Conservation (phyloP, 2,329 filamentous ascomycete species). For the Monilinia polystroma region DNA sequence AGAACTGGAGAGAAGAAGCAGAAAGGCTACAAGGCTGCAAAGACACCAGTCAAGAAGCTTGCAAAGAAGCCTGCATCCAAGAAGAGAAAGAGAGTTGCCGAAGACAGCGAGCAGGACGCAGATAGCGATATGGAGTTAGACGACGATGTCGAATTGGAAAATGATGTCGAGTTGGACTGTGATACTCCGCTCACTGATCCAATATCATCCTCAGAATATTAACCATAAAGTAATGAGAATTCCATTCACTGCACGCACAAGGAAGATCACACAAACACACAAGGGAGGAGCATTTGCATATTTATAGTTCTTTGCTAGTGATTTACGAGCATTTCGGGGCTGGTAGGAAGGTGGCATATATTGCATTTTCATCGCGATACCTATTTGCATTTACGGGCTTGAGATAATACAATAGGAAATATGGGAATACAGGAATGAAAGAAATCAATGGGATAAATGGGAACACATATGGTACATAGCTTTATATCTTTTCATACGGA, state of each 20-base stretch:
- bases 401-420: not conserved
- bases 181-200: not conserved
- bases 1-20: slow-evolving; percentile 54
- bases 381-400: slow-evolving; percentile 7
- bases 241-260: not conserved
- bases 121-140: slow-evolving; percentile 20
- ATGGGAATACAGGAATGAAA: not conserved
- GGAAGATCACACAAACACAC: not conserved
- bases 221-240: too few species aligned
- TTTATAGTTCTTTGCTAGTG: not conserved
- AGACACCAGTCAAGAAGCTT: slow-evolving; percentile 12
- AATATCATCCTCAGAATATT: not conserved
- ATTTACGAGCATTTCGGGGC: not conserved
- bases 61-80: slow-evolving; percentile 16
- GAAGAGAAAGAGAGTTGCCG: slow-evolving; percentile 26
- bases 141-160: not conserved
- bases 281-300: not conserved
- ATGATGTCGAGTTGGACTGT: not conserved
- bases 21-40: slow-evolving; percentile 14
- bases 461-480: not conserved
- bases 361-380: slow-evolving; percentile 1
- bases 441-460: not conserved
- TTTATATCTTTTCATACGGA: not conserved
- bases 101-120: slow-evolving; percentile 27
- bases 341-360: not conserved